Conservation (phyloP, 768 basidiomycete species). For the Amanita jacksonii region DNA sequence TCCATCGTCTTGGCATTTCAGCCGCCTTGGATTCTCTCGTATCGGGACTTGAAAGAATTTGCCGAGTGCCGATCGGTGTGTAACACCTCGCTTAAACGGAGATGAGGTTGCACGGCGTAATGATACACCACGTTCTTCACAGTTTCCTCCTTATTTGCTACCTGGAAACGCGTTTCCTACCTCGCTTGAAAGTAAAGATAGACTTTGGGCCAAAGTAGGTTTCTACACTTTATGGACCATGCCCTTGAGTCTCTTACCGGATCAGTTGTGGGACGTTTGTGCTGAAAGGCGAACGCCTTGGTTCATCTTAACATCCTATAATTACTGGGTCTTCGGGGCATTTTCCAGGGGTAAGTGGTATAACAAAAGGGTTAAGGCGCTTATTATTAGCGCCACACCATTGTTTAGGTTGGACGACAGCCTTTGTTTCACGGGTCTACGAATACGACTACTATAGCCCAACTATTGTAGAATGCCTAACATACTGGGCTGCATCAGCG, state of each 20-base stretch:
- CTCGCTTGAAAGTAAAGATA: conserved; percentile 32
- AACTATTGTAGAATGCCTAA: conserved; percentile 40
- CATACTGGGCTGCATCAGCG: conserved; percentile 49
- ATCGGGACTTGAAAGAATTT: conserved; percentile 46
- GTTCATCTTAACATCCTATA: conserved; percentile 53
- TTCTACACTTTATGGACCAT: neutral
- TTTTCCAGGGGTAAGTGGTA: conserved; percentile 42
- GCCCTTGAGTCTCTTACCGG: neutral
- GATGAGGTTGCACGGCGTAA: conserved; percentile 6
- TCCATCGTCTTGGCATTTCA: conserved; percentile 45
- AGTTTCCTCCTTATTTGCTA: conserved; percentile 32
- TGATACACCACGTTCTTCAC: conserved; percentile 7
- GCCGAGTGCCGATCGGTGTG: conserved; percentile 33
- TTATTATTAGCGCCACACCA: neutral
- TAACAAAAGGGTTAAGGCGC: neutral
- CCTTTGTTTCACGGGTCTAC: conserved; percentile 40
- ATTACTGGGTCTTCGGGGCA: conserved; percentile 51
- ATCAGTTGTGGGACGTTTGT: conserved; percentile 50
- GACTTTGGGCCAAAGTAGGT: conserved; percentile 51
- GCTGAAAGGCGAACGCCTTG: conserved; percentile 36
- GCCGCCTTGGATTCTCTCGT: conserved; percentile 49
- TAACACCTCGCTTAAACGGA: neutral
- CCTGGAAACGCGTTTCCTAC: conserved; percentile 25
- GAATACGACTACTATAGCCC: conserved; percentile 29
- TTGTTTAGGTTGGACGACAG: conserved; percentile 40